These are phyloP conservation scores for Darksidea phi DNA, from an alignment of 495 filamentous ascomycete genomes.

Conservation along the genomic window DNA sequence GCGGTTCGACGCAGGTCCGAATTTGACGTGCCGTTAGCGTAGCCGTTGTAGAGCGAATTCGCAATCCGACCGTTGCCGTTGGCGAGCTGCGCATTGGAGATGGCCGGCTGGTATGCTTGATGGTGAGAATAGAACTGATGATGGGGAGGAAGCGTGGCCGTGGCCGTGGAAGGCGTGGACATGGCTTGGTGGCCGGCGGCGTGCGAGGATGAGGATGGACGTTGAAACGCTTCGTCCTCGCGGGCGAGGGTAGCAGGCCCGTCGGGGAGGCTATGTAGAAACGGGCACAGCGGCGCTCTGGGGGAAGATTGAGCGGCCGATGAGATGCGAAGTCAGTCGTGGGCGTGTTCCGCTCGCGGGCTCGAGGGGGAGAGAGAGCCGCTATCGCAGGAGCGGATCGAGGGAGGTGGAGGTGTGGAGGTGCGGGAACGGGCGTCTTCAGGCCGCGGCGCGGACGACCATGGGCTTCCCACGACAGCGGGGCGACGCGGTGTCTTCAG, in stretches of 20 bases:
- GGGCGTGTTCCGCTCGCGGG: slow-evolving; percentile 13
- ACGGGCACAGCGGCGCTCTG: slow-evolving; percentile 1
- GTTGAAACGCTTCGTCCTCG: slow-evolving; percentile 22
- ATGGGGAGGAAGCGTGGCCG: slow-evolving; percentile 70
- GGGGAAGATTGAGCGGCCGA: background rate
- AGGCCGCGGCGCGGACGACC: slow-evolving; percentile 12
- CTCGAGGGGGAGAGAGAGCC: slow-evolving; percentile 18
- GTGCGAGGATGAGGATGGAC: slow-evolving; percentile 3
- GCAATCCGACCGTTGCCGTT: slow-evolving; percentile 28
- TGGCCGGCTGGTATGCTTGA: slow-evolving; percentile 55
- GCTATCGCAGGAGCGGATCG: slow-evolving; percentile 33
- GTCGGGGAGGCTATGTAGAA: slow-evolving; percentile 1
- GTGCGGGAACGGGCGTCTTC: slow-evolving; percentile 19
- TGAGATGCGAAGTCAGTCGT: slow-evolving; percentile 3
- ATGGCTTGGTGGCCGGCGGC: slow-evolving; percentile 48
- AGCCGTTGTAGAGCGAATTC: slow-evolving; percentile 39
- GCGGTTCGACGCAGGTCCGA: slow-evolving; percentile 39
- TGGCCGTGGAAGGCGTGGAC: slow-evolving; percentile 83
- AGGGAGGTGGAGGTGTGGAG: slow-evolving; percentile 30
- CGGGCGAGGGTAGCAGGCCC: slow-evolving; percentile 2
- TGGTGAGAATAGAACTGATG: slow-evolving; percentile 72
- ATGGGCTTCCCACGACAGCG: slow-evolving; percentile 12
- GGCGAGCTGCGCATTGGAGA: slow-evolving; percentile 28
- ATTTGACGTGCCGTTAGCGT: slow-evolving; percentile 35
- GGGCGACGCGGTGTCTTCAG: background rate